phyloP scores from a whole-genome alignment of 2,329 filamentous ascomycete species.

The Penicillium palitans region DNA sequence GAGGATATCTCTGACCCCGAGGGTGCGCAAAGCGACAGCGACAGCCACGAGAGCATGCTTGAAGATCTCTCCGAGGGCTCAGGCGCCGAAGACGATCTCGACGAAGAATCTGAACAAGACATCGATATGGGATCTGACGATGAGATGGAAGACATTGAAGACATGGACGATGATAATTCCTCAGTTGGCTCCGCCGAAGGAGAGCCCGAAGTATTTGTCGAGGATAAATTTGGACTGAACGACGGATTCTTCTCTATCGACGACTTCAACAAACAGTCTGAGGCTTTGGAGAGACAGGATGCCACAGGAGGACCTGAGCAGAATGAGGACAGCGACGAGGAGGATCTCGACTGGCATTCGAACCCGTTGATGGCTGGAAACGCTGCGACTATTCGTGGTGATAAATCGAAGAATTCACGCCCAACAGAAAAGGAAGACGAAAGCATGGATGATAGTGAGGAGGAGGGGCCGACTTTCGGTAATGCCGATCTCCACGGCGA shows the following conservation, averaged over 20 bases:
- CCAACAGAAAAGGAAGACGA: slow-evolving; percentile 57
- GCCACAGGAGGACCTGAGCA: slow-evolving; percentile 72
- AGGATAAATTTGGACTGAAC: slow-evolving; percentile 83
- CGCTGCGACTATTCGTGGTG: slow-evolving; percentile 7
- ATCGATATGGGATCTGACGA: slow-evolving; percentile 10
- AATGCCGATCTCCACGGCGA: slow-evolving; percentile 71
- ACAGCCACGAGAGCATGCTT: slow-evolving; percentile 15
- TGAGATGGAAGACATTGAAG: slow-evolving; percentile 10
- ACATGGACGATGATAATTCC: slow-evolving; percentile 9
- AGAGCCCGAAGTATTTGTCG: slow-evolving; percentile 57
- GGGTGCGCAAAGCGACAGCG: slow-evolving; percentile 18
- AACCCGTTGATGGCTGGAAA: slow-evolving; percentile 62
- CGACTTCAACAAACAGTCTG: slow-evolving; percentile 91
- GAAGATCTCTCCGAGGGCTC: slow-evolving; percentile 17
- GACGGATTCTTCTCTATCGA: slow-evolving; percentile 98
- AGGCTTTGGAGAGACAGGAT: slow-evolving; percentile 86
- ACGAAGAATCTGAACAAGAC: slow-evolving; percentile 15
- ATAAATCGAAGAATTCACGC: slow-evolving; percentile 21
- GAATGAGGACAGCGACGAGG: slow-evolving; percentile 77
- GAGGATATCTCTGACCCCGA: slow-evolving; percentile 18
- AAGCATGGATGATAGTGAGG: slow-evolving; percentile 55
- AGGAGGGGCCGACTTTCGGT: slow-evolving; percentile 79
- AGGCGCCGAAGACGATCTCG: slow-evolving; percentile 17
- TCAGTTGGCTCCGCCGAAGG: slow-evolving; percentile 30
- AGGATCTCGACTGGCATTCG: slow-evolving; percentile 85